Percentiles rank a stretch among this genome's conserved stretches.
Evolutionary conservation across 208 protist genomes (phyloP).

Genomic region (Endotrypanum monterogeii): DNA sequence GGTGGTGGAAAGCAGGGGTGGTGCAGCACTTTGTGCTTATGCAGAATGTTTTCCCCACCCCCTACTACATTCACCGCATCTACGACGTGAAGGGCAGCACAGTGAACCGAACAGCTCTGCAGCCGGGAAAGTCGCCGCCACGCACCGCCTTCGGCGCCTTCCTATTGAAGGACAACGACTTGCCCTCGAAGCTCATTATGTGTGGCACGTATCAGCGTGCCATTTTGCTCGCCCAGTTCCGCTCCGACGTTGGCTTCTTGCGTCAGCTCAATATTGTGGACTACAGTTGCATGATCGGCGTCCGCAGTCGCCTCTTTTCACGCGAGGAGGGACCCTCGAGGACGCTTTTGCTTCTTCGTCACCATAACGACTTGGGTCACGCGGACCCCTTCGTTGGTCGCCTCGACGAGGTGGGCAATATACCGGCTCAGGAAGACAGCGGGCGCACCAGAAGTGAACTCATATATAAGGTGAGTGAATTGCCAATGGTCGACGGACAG

Average conservation of each 20-base stretch:
- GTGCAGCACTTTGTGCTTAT: conserved; percentile 89
- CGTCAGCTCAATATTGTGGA: conserved; percentile 85
- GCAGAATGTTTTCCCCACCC: conserved; percentile 92
- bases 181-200: conserved; percentile 84
- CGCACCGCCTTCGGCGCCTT: conserved; percentile 81
- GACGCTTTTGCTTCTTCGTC: conserved; percentile 48
- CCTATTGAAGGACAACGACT: conserved; percentile 89
- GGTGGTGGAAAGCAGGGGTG: conserved; percentile 50
- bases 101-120: conserved; percentile 63
- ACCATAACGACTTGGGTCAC: conserved; percentile 13
- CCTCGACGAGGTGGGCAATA: not conserved
- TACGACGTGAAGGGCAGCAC: conserved; percentile 94
- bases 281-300: conserved; percentile 93
- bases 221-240: conserved; percentile 87
- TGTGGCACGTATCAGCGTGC: conserved; percentile 72
- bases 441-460: conserved; percentile 12
- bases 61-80: conserved; percentile 88
- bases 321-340: conserved; percentile 63
- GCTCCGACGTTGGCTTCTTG: conserved; percentile 83
- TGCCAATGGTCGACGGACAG: conserved; percentile 16
- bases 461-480: conserved; percentile 21
- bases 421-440: not conserved
- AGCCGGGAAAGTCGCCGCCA: conserved; percentile 53
- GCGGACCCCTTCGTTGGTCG: conserved; percentile 14
- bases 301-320: conserved; percentile 83